Conservation (phyloP, 306 rosid genomes). For the Cercis canadensis region DNA sequence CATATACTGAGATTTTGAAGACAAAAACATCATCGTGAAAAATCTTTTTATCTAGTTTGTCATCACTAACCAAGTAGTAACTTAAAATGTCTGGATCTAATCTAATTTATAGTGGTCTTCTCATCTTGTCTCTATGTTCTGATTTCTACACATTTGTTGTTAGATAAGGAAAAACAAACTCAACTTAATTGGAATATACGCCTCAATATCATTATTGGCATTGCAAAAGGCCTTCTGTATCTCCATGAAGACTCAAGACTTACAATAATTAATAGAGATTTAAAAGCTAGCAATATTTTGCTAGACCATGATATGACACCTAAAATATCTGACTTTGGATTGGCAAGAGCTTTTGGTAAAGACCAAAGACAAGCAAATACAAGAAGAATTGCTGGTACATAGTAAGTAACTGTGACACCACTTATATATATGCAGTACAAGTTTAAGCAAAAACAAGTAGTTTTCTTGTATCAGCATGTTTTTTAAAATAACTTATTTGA, state of each 20-base stretch:
- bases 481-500: no score
- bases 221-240: constrained; percentile 41
- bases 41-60: no score
- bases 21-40: no score
- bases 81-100: no score
- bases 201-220: constrained; percentile 33
- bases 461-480: no score
- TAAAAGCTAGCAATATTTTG: constrained; percentile 44
- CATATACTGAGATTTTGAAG: no score
- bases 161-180: background rate
- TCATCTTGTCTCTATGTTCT: no score
- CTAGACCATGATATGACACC: constrained; percentile 33
- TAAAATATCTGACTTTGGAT: constrained; percentile 47
- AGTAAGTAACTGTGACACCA: constrained; percentile 10
- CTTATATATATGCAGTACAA: no score
- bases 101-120: no score
- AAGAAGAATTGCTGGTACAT: constrained; percentile 42
- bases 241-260: constrained; percentile 40
- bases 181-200: constrained; percentile 30
- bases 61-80: no score
- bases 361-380: constrained; percentile 40
- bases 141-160: background rate
- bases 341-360: constrained; percentile 33
- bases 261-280: constrained; percentile 33
- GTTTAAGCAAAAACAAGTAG: no score